phyloP scores from a whole-genome alignment of 768 basidiomycete genomes.

The Tricholoma sp. region DNA sequence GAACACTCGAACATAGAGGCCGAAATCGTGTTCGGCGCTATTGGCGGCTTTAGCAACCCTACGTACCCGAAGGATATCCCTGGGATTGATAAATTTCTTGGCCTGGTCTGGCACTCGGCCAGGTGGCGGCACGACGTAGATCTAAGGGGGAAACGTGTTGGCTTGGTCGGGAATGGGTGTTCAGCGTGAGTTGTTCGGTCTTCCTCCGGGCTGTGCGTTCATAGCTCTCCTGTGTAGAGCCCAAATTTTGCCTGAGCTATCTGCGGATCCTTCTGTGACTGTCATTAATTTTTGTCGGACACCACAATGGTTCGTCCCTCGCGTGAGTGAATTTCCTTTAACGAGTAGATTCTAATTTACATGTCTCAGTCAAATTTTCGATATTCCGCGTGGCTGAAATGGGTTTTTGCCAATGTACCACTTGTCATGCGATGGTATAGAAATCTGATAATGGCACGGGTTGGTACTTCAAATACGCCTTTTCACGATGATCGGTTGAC shows the following conservation, averaged over 20 bases:
- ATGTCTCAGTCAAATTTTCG: slow-evolving; percentile 29
- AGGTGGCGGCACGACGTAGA: slow-evolving; percentile 50
- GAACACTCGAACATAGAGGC: slow-evolving; percentile 30
- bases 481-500: not conserved
- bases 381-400: slow-evolving; percentile 42
- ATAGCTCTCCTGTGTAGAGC: slow-evolving; percentile 32
- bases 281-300: slow-evolving; percentile 58
- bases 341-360: not conserved
- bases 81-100: slow-evolving; percentile 43
- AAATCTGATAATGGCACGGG: slow-evolving; percentile 41
- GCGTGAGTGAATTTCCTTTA: slow-evolving; percentile 31
- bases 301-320: slow-evolving; percentile 52
- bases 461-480: slow-evolving; percentile 17
- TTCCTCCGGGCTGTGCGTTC: not conserved
- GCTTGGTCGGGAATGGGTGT: slow-evolving; percentile 60
- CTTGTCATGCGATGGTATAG: slow-evolving; percentile 44
- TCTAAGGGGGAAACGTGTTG: slow-evolving; percentile 48
- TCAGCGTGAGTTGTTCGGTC: slow-evolving; percentile 40
- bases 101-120: slow-evolving; percentile 50
- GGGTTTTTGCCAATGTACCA: slow-evolving; percentile 52
- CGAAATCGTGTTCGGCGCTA: slow-evolving; percentile 44
- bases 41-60: slow-evolving; percentile 45
- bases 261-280: slow-evolving; percentile 41
- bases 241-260: slow-evolving; percentile 53
- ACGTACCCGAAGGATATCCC: slow-evolving; percentile 38